Evolutionary conservation across 2,329 filamentous ascomycete genomes (phyloP), one percentile per base, ranked within the genome.

Genomic region (Coniochaeta sp.): DNA sequence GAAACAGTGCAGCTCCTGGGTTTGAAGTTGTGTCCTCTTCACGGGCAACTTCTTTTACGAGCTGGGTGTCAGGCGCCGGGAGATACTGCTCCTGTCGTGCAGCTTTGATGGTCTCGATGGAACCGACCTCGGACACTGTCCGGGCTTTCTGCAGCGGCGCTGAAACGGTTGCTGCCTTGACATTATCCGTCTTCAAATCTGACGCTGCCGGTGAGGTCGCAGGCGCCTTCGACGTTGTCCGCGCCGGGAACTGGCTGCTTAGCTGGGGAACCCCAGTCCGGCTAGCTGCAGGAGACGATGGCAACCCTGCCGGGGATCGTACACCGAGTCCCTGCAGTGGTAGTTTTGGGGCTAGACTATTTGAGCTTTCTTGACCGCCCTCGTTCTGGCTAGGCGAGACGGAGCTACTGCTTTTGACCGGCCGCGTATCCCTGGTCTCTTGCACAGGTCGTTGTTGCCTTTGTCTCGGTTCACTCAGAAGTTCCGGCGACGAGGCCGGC

Each of bases 401-500:
- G 6, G 43, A 47, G 43, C 22, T 26, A 16, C 14, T 66, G 56
- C 64, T 67, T 58, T 63, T 64, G 7, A 58, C 64, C 14, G 64
- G 64, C 16, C 64, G 65, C 17, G 69, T 44, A 8, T 64, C 62
- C 2, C 58, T 65, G 61, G n/a, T 17, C 40, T 14, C 62, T 62
- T 2, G 62, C n/a, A 22, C 59, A 31, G 19, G 58, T 58, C 19
- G 59, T 54, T 22, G 19, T 14, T 58, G 59, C 17, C 62, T 63
- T 14, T 58, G 58, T 17, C 62, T 63, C 8, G 62, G 38, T 16
- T 65, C 66, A 16, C 40, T 60, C 11, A 65, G 68, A 12, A 75
- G 71, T 44, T 77, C 75, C 1, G 77, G 73, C 3, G 78, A 80
- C 3, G 77, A 73, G 12, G 75, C 76, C 7, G 78, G 79, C 8